Evolutionary conservation across 2,329 filamentous ascomycete genomes (phyloP), one percentile per base, ranked within the genome.

Genomic region (Verticillium isaacii): DNA sequence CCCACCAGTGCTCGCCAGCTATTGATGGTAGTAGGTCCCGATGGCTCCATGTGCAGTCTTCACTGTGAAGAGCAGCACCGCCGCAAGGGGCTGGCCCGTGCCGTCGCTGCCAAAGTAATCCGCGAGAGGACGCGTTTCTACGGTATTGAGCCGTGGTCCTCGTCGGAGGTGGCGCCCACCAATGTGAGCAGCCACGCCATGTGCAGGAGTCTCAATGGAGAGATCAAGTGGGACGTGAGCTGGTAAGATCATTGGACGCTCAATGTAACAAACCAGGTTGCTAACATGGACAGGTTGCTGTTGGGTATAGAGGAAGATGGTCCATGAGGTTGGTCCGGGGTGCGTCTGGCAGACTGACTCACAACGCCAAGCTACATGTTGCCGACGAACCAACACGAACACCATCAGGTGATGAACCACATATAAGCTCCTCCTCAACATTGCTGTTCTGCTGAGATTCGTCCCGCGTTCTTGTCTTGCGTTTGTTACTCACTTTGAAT

Each of bases 181-280:
- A 92, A 92, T 66, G 62, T 71, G 2, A 80, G 82, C 50, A 91
- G 89, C 68, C 81, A 84, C 57, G 82, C 77, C 0, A 83, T 91
- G 39, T 90, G 87, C 66, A 82, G 74, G 69, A 85, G 86, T 62
- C 70, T 91, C 54, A 83, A 85, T 2, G 88, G 86, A 0, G 80
- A 74, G 64, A 73, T 77, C 2, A 72, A 75, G 15, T 90, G 86
- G 85, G 74, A 77, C 15, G 74, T 82, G 17, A 85, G 83, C 58
- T 91, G 89, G 88, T 85, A 66, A 74, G 81, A 73, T n/a, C 3
- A 34, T n/a, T 36, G 29, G 54, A 11, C 8, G 34, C 19, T 52
- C 45, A 19, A 3, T 52, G 1, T 14, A n/a, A 3, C 4, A n/a
- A 2, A 23, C 11, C 11, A 25, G 8, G 5, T 11, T 25, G 45